Percentiles rank a stretch among this genome's conserved stretches.
phyloP scores from a whole-genome alignment of 2,329 filamentous ascomycete genomes.

The Venturia oleaginea region DNA sequence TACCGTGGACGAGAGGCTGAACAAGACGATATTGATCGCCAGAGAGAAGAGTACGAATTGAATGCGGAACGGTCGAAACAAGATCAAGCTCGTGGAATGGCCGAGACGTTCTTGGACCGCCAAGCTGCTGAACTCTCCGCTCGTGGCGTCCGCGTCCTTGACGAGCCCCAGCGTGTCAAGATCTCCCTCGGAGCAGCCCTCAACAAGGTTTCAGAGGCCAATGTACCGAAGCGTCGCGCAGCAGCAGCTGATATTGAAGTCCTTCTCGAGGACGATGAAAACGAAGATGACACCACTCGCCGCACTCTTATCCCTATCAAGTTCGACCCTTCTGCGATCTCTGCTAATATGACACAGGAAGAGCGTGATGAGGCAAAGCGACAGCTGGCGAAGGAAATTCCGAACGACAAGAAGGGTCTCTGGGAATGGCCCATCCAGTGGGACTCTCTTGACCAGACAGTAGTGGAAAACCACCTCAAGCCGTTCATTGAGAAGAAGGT shows the following conservation, averaged over 20 bases:
- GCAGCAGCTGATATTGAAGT: constrained; percentile 92
- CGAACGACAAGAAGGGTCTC: constrained; percentile 72
- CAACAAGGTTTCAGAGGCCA: constrained; percentile 55
- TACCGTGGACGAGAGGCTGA: constrained; percentile 66
- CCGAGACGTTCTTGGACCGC: constrained; percentile 80
- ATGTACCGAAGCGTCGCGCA: constrained; percentile 52
- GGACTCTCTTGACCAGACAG: constrained; percentile 75
- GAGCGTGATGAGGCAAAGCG: constrained; percentile 75
- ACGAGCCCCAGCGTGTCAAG: constrained; percentile 65
- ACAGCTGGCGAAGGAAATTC: constrained; percentile 81
- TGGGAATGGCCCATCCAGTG: constrained; percentile 93
- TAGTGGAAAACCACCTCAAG: constrained; percentile 76
- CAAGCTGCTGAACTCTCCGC: constrained; percentile 63
- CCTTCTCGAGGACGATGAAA: constrained; percentile 76
- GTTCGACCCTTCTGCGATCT: constrained; percentile 35
- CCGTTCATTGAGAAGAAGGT: constrained; percentile 98
- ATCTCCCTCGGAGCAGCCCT: constrained; percentile 76
- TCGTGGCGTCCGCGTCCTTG: constrained; percentile 14
- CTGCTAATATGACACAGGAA: constrained; percentile 54
- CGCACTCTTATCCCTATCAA: constrained; percentile 53
- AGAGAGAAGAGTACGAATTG: constrained; percentile 63
- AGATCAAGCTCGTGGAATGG: constrained; percentile 65
- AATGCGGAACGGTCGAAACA: constrained; percentile 52
- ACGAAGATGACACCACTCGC: constrained; percentile 53
- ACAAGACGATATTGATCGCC: constrained; percentile 74